Evolutionary conservation across 1,284 basidiomycete genomes (phyloP), one percentile per base, ranked within the genome.

Genomic region (Pseudozyma tsukubaensis): DNA sequence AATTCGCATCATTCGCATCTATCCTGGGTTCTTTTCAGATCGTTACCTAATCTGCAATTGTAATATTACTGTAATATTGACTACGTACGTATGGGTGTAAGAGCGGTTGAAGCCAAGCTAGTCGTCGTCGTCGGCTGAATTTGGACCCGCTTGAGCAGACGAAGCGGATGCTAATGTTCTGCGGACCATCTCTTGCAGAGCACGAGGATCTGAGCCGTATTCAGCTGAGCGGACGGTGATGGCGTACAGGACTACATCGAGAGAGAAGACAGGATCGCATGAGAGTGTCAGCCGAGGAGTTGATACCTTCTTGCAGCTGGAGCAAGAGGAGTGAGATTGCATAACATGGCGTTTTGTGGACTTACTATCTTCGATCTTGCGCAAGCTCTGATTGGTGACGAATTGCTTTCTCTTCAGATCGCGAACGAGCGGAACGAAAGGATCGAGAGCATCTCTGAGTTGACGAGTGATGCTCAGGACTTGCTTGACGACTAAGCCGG

Each of bases 311-410:
- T 18, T 12, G 16, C 16, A 13, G 37, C 12, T 39, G 8, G 6
- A 13, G 19, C 18, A 18, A 18, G 11, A 10, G 35, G 6, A 24
- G 9, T 5, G 50, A 1, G 9, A 16, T 4, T 42, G 37, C 6
- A 14, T 21, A 4, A 8, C n/a, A 4, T 34, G 45, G 16, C 29
- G 11, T 9, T 45, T 35, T n/a, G 32, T 29, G 9, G 40, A 79
- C 89, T 73, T 74, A 95, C 95, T 93, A 79, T 92, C 90, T 88
- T 99, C 96, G 60, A 98, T 96, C 86, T 98, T 99, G 79, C 91
- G 89, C 24, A 98, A 86, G 11, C 93, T 95, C 72, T 92, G 90
- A 4, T 88, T 86, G 0, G 95, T 96, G 43, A 97, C 92, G 4
- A 86, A 83, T 82, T 97, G 94, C 86, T 99, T 98, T 86, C 93